Conservation (phyloP, 148 eudicot species). For the Fagopyrum homotropicum region DNA sequence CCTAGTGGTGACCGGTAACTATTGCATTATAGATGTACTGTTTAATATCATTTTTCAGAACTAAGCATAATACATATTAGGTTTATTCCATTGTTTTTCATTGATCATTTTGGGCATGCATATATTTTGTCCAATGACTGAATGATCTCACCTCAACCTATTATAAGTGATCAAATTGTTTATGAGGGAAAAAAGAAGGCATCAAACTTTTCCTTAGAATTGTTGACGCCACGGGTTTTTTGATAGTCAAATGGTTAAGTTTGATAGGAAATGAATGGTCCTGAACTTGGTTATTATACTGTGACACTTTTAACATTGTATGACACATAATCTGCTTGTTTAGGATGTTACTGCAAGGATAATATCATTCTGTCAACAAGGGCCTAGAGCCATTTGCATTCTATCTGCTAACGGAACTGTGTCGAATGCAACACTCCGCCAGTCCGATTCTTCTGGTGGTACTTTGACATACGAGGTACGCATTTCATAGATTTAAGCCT, state of each 20-base stretch:
- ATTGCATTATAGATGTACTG: neutral
- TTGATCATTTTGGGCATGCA: neutral
- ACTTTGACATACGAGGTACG: conserved; percentile 38
- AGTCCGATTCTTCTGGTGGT: conserved; percentile 34
- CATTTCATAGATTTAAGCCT: neutral
- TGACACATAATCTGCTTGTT: neutral
- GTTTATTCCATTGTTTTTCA: neutral
- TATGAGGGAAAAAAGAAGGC: no score
- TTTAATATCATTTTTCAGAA: neutral
- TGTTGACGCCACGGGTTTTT: neutral
- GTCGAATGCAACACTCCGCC: conserved; percentile 33
- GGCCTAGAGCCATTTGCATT: conserved; percentile 40
- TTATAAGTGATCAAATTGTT: neutral
- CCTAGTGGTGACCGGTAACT: neutral
- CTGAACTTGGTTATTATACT: neutral
- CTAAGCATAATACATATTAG: neutral
- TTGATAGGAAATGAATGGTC: neutral
- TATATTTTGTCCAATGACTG: neutral
- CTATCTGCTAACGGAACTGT: conserved; percentile 33
- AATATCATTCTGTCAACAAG: conserved; percentile 32
- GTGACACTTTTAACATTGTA: neutral
- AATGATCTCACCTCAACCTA: neutral
- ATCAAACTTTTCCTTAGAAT: neutral
- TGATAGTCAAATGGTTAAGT: neutral
- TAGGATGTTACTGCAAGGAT: conserved; percentile 36